Evolutionary conservation across 2,329 filamentous ascomycete species (phyloP), one percentile per base, ranked within the genome.

Genomic region (Xylariaceae sp.): DNA sequence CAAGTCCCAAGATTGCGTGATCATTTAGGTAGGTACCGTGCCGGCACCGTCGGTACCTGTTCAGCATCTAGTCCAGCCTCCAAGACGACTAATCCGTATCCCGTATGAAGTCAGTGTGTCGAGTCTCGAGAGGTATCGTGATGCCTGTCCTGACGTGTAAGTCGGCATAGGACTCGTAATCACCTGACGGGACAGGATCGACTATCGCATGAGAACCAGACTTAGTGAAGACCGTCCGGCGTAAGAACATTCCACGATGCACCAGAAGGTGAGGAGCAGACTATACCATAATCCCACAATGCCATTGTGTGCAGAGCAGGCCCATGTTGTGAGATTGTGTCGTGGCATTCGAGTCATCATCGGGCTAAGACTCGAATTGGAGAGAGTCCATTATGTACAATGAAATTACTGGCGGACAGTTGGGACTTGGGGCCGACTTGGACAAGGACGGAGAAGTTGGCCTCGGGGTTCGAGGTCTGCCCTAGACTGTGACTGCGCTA

Each of bases 291-390:
- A 39, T 23, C 53, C 51, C 45, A 44, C 51, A 44, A 50, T 51
- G 15, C 15, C 23, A 47, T 56, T 50, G 47, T 49, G 42, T 35
- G 23, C 42, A 17, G 53, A 2, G 11, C 3, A 13, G 23, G 23
- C 23, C 23, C 23, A 45, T 45, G 13, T 45, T n/a, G 42, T 45
- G 42, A 45, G 42, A 45, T 45, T 45, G 44, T 48, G 45, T 45
- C 42, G 49, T 50, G 52, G 39, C 45, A 51, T 45, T 60, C 48
- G 55, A 62, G 57, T 55, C 54, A 57, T 55, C 55, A 51, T 37
- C 50, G n/a, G 52, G 42, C 50, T 34, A 56, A 23, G 13, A 53
- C 52, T 53, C 23, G 23, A 5, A 54, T 58, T 58, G 52, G 57
- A 52, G 44, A 30, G 17, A 34, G 11, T 30, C 23, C 37, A 42